Conservation (phyloP, 176 grass and related monocot genomes). For the Paspalum vaginatum region DNA sequence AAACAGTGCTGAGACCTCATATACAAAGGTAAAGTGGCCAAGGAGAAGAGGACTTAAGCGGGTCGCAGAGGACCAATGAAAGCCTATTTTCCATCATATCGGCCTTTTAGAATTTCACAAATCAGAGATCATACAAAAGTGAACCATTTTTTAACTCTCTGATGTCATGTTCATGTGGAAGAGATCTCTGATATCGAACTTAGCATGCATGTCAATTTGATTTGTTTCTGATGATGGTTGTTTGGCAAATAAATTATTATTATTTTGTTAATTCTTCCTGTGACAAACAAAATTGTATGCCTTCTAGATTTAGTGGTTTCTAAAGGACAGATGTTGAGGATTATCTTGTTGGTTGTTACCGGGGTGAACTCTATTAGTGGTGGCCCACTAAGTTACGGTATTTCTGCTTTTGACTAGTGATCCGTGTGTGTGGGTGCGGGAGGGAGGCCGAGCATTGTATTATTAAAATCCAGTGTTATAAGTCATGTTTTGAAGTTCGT, state of each 20-base stretch:
- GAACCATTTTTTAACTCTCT: background rate
- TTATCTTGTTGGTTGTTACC: background rate
- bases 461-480: background rate
- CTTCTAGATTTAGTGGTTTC: background rate
- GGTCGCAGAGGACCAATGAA: background rate
- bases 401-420: background rate
- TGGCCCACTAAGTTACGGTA: background rate
- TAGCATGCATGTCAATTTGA: constrained; percentile 12
- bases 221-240: background rate
- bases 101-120: constrained; percentile 24
- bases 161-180: background rate
- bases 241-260: background rate
- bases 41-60: background rate
- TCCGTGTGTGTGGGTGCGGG: background rate
- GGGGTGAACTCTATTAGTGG: background rate
- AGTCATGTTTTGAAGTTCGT: background rate
- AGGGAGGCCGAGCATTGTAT: background rate
- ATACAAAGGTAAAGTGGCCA: background rate
- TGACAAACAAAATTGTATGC: background rate
- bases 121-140: background rate
- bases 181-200: constrained; percentile 19
- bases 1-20: constrained; percentile 4
- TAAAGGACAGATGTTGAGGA: constrained; percentile 21
- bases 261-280: constrained; percentile 12
- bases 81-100: background rate